phyloP scores from a whole-genome alignment of 2,329 filamentous ascomycete genomes.

The Fusarium musae region DNA sequence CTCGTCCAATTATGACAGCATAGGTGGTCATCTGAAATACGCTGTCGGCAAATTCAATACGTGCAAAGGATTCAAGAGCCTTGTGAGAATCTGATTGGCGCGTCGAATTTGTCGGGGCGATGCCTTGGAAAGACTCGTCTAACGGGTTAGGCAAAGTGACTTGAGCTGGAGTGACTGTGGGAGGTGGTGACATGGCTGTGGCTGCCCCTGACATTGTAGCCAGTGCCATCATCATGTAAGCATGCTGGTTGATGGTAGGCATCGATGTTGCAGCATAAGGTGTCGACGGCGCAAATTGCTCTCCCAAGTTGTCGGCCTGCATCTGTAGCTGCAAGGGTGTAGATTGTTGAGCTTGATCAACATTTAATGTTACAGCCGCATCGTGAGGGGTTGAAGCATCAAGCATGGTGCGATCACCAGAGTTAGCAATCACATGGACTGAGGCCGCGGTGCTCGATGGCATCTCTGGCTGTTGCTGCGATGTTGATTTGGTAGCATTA shows the following conservation, averaged over 20 bases:
- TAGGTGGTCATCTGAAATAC: conserved; percentile 83
- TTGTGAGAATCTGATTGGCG: conserved; percentile 52
- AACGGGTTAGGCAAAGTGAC: conserved; percentile 56
- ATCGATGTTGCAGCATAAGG: conserved; percentile 50
- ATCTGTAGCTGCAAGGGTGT: conserved; percentile 36
- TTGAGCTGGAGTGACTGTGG: conserved; percentile 59
- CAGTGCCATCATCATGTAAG: conserved; percentile 60
- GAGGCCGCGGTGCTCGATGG: conserved; percentile 17
- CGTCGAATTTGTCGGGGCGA: conserved; percentile 47
- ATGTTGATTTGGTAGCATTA: conserved; percentile 24
- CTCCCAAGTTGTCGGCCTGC: conserved; percentile 31
- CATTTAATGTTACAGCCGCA: conserved; percentile 12
- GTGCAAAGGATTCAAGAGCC: conserved; percentile 66
- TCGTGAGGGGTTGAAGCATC: conserved; percentile 31
- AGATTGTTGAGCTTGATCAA: conserved; percentile 30
- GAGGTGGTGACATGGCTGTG: conserved; percentile 54
- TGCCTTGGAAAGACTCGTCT: conserved; percentile 46
- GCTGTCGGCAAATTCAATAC: conserved; percentile 78
- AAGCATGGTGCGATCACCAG: conserved; percentile 37
- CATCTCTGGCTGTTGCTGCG: conserved; percentile 34
- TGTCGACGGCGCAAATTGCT: conserved; percentile 48
- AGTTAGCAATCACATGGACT: conserved; percentile 21
- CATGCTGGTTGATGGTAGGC: conserved; percentile 51
- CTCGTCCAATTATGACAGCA: conserved; percentile 77
- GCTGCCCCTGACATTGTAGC: conserved; percentile 53